A percentile compares a stretch with the other conserved stretches of the same genome.
Evolutionary conservation across 768 basidiomycete species (phyloP).

Genomic region (Suillus subaureus): DNA sequence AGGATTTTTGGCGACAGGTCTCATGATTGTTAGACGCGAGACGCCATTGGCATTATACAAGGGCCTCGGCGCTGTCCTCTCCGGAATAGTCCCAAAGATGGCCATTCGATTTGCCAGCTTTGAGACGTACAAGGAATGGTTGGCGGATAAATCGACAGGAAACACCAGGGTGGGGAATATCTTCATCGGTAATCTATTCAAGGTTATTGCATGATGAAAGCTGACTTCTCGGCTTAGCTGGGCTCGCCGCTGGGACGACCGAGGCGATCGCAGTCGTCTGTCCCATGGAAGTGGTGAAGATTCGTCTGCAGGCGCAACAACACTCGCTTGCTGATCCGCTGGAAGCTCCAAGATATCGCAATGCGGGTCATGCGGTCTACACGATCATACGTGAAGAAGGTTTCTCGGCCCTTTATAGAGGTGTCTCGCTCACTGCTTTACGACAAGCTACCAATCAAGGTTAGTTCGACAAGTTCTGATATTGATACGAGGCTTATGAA

Average conservation of each 20-base stretch:
- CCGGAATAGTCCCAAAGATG: slow-evolving; percentile 99
- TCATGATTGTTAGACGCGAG: slow-evolving; percentile 85
- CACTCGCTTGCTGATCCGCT: slow-evolving; percentile 96
- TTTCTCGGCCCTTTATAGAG: slow-evolving; percentile 80
- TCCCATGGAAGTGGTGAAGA: slow-evolving; percentile 99
- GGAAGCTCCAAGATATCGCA: slow-evolving; percentile 91
- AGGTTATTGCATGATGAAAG: background rate
- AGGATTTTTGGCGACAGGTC: slow-evolving; percentile 90
- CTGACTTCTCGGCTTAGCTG: slow-evolving; percentile 54
- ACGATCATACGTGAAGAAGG: slow-evolving; percentile 95
- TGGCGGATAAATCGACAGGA: slow-evolving; percentile 77
- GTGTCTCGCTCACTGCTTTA: slow-evolving; percentile 90
- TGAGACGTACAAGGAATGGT: slow-evolving; percentile 87
- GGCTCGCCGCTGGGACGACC: slow-evolving; percentile 92
- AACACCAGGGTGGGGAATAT: slow-evolving; percentile 78
- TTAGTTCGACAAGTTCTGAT: slow-evolving; percentile 26
- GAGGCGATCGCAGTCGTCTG: slow-evolving; percentile 95
- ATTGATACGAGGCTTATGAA: slow-evolving; percentile 7
- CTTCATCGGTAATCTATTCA: slow-evolving; percentile 70
- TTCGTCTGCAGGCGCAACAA: slow-evolving; percentile 94
- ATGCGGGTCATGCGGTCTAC: slow-evolving; percentile 96
- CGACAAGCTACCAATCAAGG: slow-evolving; percentile 99
- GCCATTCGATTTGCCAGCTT: slow-evolving; percentile 98
- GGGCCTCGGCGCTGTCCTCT: slow-evolving; percentile 93
- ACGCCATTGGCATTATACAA: slow-evolving; percentile 97